Conservation (phyloP, 106 monocot species). For the Apostasia shenzhenica region DNA sequence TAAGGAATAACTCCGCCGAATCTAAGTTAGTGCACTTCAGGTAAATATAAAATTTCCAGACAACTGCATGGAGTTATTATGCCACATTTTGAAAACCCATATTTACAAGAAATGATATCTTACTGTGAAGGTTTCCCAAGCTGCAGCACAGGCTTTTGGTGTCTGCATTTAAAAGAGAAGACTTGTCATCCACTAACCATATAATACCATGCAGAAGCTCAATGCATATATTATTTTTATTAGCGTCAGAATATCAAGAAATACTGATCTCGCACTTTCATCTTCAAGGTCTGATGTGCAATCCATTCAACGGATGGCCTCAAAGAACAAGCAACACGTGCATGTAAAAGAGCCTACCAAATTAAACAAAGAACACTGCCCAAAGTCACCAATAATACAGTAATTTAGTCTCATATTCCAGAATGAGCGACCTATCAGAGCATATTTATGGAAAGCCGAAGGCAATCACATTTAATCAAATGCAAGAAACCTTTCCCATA, state of each 20-base stretch:
- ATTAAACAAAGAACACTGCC: background rate
- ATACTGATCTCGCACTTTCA: slow-evolving; percentile 55
- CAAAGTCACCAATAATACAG: too few species aligned
- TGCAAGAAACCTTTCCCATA: too few species aligned
- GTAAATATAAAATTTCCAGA: background rate
- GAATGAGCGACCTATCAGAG: too few species aligned
- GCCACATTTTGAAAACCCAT: background rate
- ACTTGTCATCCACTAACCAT: background rate
- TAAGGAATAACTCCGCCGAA: too few species aligned
- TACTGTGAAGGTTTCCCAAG: slow-evolving; percentile 70
- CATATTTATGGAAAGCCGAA: too few species aligned
- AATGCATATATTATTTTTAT: background rate
- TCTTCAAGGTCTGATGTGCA: slow-evolving; percentile 80
- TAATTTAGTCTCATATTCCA: too few species aligned
- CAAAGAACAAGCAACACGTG: slow-evolving; percentile 61
- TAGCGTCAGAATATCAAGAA: background rate
- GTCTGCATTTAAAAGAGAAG: slow-evolving; percentile 29
- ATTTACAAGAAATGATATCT: background rate
- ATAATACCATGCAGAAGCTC: too few species aligned
- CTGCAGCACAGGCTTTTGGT: slow-evolving; percentile 54
- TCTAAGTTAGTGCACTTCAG: too few species aligned
- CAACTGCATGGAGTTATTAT: background rate
- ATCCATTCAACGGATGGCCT: slow-evolving; percentile 69
- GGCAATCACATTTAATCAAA: too few species aligned
- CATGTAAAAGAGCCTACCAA: slow-evolving; percentile 75